Base-by-base conservation (phyloP, 2,329 filamentous ascomycete species). In the Falciphora oryzae region DNA sequence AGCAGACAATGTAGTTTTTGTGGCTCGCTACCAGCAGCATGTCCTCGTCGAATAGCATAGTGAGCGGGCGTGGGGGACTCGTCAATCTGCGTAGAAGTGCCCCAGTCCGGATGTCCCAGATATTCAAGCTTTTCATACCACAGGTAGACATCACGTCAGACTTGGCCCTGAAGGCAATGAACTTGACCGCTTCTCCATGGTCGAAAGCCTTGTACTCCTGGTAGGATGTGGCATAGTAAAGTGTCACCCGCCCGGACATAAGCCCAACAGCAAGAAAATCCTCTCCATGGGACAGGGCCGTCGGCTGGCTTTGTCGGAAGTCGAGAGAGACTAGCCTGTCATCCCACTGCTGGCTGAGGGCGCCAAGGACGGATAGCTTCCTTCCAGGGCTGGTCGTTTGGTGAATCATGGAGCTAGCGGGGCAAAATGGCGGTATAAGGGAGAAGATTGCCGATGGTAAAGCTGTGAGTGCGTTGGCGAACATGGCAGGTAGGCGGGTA, bases 91-190 rank as follows among this genome's bases (percentile, higher is more conserved):
- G 66, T 14, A 75, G 32, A 63, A 71, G 57, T 63, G 72, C 56
- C 10, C 71, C 71, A 35, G 63, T 70, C 62, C 68, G 66, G 65
- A 71, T 67, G 44, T 76, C 66, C 75, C 75, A 77, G n/a, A 77
- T 59, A 59, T 68, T 69, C 18, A 71, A 63, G 60, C 59, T 70
- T 62, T 70, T 71, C 58, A 71, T 60, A 10, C 74, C 73, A 58
- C 71, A 72, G 53, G 73, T 72, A 28, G 71, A 75, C 61, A 77
- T 53, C 8, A 74, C 59, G 63, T 73, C 68, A 2, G 68, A 69
- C 56, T 72, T 70, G 22, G 28, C 38, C 59, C 71, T 71, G 67
- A 77, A 76, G 38, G 67, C 50, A 62, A 78, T 63, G n/a, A 74
- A 67, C 44, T 66, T 72, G 35, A 76, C 70, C 3, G 68, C 27